phyloP scores from a whole-genome alignment of 2,329 filamentous ascomycete species.

The Akanthomyces dipterigenus region DNA sequence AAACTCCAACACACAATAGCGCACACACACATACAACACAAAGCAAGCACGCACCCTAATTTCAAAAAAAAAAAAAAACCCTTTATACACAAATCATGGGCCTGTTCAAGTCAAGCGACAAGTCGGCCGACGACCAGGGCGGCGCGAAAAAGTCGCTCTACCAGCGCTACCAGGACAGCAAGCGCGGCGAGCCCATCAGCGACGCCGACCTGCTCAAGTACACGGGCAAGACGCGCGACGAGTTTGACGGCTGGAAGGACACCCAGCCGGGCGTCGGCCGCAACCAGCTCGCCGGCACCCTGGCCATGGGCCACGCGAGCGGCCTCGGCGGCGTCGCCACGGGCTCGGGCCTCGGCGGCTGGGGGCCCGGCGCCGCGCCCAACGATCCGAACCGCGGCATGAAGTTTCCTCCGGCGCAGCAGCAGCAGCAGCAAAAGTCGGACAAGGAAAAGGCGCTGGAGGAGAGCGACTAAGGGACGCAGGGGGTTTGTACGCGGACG shows the following conservation, averaged over 20 bases:
- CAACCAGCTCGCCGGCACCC: constrained; percentile 31
- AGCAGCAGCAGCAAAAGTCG: not conserved
- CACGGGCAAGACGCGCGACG: constrained; percentile 29
- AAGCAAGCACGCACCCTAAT: no score
- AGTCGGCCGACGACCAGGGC: constrained; percentile 1
- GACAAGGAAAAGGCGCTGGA: constrained; percentile 9
- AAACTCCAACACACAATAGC: not conserved
- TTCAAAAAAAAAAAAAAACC: not conserved
- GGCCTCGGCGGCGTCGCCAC: constrained; percentile 25
- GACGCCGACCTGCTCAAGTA: constrained; percentile 35
- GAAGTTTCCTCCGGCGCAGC: constrained; percentile 28
- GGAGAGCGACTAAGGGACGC: not conserved
- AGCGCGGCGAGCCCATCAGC: constrained; percentile 24
- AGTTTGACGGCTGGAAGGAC: constrained; percentile 22
- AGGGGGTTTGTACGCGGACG: not conserved
- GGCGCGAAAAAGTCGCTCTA: constrained; percentile 24
- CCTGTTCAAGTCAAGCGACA: constrained; percentile 9
- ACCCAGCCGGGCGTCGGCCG: constrained; percentile 32
- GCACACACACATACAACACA: not conserved
- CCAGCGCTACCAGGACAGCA: constrained; percentile 26
- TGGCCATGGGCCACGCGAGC: constrained; percentile 22
- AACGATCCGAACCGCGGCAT: constrained; percentile 23
- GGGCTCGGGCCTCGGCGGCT: constrained; percentile 27
- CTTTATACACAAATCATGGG: not conserved
- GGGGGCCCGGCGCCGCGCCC: constrained; percentile 25